Evolutionary conservation across 176 grass and related monocot genomes (phyloP), one percentile per base, ranked within the genome.

Genomic region (Bonia amplexicaulis): DNA sequence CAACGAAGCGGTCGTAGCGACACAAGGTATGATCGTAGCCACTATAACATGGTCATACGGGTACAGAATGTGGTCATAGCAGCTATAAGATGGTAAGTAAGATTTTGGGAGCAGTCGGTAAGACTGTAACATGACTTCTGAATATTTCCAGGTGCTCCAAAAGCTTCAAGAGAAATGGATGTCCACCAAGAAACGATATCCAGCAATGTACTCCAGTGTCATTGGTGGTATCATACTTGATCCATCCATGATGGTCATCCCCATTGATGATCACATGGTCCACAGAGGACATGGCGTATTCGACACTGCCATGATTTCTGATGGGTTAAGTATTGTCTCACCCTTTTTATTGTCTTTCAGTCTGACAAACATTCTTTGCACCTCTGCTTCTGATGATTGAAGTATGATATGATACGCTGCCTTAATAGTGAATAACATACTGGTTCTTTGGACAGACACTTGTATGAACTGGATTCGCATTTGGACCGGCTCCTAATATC

Each of bases 281-380:
- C 93, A 94, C 81, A 46, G 87, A 85, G 93, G 90, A 2, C 93
- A 94, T 45, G 93, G 93, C 67, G 87, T 94, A 49, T 94, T 94
- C 39, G 93, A 94, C 83, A 94, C 93, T 13, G 87, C 93, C 45
- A 87, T 81, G 79, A 76, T 92, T 51, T 85, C 91, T 48, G 78
- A 94, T 45, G 93, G 80, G 68, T 82, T 27, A 15, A 17, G 12
- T 67, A 3, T 55, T 9, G 10, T 39, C 52, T 49, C n/a, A 4
- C 26, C 45, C 6, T 14, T 39, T 12, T 39, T 15, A 35, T 37
- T 63, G 0, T 66, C 2, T 19, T 9, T 66, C 3, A 5, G 5
- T 4, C 49, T 52, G 14, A 73, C 13, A 73, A 15, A 25, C 29
- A 47, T 42, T 11, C 35, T 33, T 29, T 5, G 2, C 12, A 48